phyloP scores from a whole-genome alignment of 805 yeast genomes.

The Saturnispora mendoncae region DNA sequence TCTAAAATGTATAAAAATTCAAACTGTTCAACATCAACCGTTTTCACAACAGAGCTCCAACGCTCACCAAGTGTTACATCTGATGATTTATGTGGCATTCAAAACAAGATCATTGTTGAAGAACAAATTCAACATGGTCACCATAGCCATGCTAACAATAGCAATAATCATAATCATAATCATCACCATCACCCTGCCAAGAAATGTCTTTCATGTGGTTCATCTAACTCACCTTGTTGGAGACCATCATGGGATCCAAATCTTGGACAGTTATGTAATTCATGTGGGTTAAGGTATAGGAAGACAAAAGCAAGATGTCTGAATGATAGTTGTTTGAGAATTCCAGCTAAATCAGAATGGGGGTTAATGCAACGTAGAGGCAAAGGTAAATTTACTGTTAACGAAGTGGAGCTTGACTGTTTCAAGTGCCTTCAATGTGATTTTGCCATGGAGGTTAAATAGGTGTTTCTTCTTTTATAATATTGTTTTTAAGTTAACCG shows the following conservation, averaged over 20 bases:
- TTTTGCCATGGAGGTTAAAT: constrained; percentile 41
- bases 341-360: constrained; percentile 97
- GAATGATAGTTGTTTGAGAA: constrained; percentile 64
- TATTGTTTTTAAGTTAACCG: constrained; percentile 1
- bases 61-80: neutral
- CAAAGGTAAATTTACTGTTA: constrained; percentile 25
- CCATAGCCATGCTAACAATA: too few species aligned
- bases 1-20: neutral
- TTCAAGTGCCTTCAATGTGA: constrained; percentile 54
- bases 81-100: neutral
- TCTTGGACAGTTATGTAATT: constrained; percentile 93
- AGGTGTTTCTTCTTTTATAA: neutral
- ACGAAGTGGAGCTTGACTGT: constrained; percentile 7
- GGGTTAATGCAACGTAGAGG: constrained; percentile 74
- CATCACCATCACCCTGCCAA: constrained; percentile 26
- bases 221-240: constrained; percentile 95
- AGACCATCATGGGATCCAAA: constrained; percentile 90
- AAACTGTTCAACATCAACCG: neutral
- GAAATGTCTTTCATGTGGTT: constrained; percentile 82
- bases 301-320: constrained; percentile 90
- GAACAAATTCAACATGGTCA: neutral
- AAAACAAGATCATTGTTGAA: neutral
- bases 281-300: constrained; percentile 91
- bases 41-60: neutral
- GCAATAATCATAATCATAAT: neutral